phyloP scores from a whole-genome alignment of 2,329 filamentous ascomycete genomes.

The Fusarium guadeloupense region DNA sequence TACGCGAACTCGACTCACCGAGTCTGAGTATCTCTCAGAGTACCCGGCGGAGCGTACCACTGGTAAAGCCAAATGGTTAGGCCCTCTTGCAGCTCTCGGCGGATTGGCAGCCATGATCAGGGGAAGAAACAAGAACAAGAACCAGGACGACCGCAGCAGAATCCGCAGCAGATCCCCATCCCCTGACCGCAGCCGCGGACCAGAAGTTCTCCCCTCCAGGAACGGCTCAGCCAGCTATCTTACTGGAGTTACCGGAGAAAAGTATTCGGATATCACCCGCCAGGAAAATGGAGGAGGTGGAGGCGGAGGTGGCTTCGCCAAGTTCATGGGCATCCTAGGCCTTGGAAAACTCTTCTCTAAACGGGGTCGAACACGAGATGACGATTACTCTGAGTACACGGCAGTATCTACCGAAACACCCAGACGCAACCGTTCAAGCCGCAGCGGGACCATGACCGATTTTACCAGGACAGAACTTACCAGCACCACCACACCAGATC shows the following conservation, averaged over 20 bases:
- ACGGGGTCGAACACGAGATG: constrained; percentile 60
- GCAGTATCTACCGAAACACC: constrained; percentile 71
- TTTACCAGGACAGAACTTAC: constrained; percentile 47
- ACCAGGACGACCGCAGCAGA: constrained; percentile 50
- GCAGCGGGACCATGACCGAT: constrained; percentile 54
- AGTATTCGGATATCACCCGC: constrained; percentile 63
- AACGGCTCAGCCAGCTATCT: constrained; percentile 66
- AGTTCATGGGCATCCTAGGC: constrained; percentile 65
- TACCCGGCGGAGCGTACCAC: constrained; percentile 46
- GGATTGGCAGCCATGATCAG: constrained; percentile 59
- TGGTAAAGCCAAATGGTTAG: constrained; percentile 57
- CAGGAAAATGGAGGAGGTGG: constrained; percentile 39
- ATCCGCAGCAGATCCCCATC: constrained; percentile 54
- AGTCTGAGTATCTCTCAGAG: constrained; percentile 52
- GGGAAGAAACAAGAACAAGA: constrained; percentile 55
- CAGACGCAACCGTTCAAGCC: constrained; percentile 55
- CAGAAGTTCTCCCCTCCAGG: constrained; percentile 63
- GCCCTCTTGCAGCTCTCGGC: constrained; percentile 62
- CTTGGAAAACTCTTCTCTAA: constrained; percentile 68
- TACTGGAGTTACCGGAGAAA: constrained; percentile 61
- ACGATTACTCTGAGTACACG: constrained; percentile 72
- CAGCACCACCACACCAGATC: constrained; percentile 46
- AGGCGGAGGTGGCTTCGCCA: constrained; percentile 65
- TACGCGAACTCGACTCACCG: constrained; percentile 51
- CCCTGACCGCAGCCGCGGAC: constrained; percentile 50